Base-by-base conservation (phyloP, 2,329 filamentous ascomycete genomes). In the Botryotinia convoluta region DNA sequence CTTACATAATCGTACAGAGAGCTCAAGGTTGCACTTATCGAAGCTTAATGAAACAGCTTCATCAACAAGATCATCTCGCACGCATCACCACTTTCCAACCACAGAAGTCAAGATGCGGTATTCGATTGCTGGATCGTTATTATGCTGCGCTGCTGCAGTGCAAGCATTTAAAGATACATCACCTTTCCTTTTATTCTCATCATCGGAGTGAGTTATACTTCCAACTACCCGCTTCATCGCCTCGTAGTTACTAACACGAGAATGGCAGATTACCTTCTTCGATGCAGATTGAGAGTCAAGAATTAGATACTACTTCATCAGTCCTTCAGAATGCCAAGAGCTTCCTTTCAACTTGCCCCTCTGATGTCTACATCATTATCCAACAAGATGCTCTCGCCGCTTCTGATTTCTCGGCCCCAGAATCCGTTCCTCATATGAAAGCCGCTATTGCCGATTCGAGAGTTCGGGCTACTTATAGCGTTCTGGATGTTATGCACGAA, bases 121-220 rank as follows among this genome's bases (percentile, higher is more conserved):
- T 79, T 86, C 86, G 72, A 81, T 84, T 80, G 79, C 87, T 79
- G 82, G 67, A 32, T 71, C 85, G 74, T 80, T 88, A 69, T 83
- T 89, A 80, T 86, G 86, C 77, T 83, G 89, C 79, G 86, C 88
- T 77, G 86, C 88, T 74, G 86, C 86, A 37, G 90, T 87, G 62
- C 85, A 89, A 75, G 95, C 93, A 39, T 96, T 97, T 82, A 90
- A 89, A 76, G 92, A 97, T 83, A 94, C 95, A 3, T 95, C 93
- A 72, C 95, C 96, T 29, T 96, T 97, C 83, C 88, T 97, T 81
- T 85, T 98, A 77, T 91, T 97, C 82, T 98, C 95, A 45, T 95
- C 77, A n/a, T 78, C 77, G 10, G 71, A 73, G 78, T 80, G 77
- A 44, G 78, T 75, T 68, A 32, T 26, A 14, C n/a, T 59, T 65